These are phyloP conservation scores for Huiozyma sinensis DNA, from an alignment of 805 yeast genomes.

Conservation along the genomic window DNA sequence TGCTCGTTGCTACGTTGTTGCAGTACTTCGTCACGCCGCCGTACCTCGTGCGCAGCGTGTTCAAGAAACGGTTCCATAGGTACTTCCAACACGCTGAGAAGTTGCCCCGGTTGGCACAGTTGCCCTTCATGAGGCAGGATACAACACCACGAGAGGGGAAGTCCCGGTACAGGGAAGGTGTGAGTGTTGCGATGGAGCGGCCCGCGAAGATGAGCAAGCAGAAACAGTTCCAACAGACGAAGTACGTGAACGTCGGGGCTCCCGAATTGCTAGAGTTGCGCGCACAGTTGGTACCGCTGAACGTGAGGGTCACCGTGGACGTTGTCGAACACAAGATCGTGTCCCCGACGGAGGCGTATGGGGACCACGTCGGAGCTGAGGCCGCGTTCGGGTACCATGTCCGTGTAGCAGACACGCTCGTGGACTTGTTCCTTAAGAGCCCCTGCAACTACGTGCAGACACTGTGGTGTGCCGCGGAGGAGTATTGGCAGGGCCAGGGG, in stretches of 20 bases:
- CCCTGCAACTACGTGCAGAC: conserved; percentile 62
- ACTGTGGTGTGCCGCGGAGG: conserved; percentile 59
- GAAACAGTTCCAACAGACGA: conserved; percentile 50
- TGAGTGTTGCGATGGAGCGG: conserved; percentile 30
- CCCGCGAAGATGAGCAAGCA: conserved; percentile 16
- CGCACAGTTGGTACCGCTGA: conserved; percentile 55
- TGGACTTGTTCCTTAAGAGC: conserved; percentile 57
- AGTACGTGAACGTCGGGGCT: conserved; percentile 68
- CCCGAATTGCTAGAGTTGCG: conserved; percentile 46
- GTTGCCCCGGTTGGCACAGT: conserved; percentile 58
- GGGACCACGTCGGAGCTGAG: conserved; percentile 46
- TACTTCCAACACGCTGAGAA: conserved; percentile 54
- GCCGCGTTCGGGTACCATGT: conserved; percentile 66
- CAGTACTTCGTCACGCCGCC: conserved; percentile 83
- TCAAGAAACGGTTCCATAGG: conserved; percentile 35
- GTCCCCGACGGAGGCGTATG: conserved; percentile 59
- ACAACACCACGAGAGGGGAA: conserved; percentile 28
- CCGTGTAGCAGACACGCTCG: conserved; percentile 50
- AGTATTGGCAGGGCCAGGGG: conserved; percentile 31
- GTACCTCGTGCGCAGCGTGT: conserved; percentile 56
- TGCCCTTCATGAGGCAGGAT: conserved; percentile 56
- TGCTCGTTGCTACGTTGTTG: conserved; percentile 55
- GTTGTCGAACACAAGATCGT: conserved; percentile 50
- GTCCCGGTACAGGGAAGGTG: conserved; percentile 47
- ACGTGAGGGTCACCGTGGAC: conserved; percentile 77